Percentiles rank a stretch among this genome's conserved stretches.
Evolutionary conservation across 345 rosid species (phyloP).

Genomic region (Aquilaria sinensis): DNA sequence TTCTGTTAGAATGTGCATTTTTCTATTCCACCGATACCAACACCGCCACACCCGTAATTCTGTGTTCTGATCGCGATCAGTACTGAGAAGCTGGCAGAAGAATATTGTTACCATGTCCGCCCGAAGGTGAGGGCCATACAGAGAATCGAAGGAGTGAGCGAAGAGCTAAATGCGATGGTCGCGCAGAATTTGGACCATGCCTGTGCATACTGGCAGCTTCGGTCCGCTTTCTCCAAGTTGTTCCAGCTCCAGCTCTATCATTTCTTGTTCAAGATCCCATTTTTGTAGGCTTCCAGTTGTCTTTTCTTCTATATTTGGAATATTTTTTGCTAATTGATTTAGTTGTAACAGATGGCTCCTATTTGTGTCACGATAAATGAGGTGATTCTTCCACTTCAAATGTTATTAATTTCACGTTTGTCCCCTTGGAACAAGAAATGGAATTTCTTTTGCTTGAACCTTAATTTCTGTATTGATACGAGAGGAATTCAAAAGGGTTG

Average conservation of each 20-base stretch:
- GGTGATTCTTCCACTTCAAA: conserved; percentile 30
- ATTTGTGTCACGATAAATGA: conserved; percentile 66
- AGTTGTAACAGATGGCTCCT: conserved; percentile 59
- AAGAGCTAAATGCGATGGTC: conserved; percentile 59
- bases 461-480: conserved; percentile 32
- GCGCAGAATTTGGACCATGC: conserved; percentile 70
- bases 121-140: background rate
- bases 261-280: conserved; percentile 64
- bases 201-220: conserved; percentile 57
- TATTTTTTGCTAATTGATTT: conserved; percentile 8
- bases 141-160: conserved; percentile 49
- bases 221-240: conserved; percentile 56
- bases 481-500: conserved; percentile 59
- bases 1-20: too few relatives aligned
- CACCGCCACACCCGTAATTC: too few relatives aligned
- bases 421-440: conserved; percentile 2
- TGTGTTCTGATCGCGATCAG: too few relatives aligned
- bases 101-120: background rate
- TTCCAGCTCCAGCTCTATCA: conserved; percentile 72
- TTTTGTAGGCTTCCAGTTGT: background rate
- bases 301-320: background rate
- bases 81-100: too few relatives aligned
- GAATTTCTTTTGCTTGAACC: background rate
- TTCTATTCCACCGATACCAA: too few relatives aligned
- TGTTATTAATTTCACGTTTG: background rate